Conservation (phyloP, 495 filamentous ascomycete genomes). For the Penicillium argentinense region DNA sequence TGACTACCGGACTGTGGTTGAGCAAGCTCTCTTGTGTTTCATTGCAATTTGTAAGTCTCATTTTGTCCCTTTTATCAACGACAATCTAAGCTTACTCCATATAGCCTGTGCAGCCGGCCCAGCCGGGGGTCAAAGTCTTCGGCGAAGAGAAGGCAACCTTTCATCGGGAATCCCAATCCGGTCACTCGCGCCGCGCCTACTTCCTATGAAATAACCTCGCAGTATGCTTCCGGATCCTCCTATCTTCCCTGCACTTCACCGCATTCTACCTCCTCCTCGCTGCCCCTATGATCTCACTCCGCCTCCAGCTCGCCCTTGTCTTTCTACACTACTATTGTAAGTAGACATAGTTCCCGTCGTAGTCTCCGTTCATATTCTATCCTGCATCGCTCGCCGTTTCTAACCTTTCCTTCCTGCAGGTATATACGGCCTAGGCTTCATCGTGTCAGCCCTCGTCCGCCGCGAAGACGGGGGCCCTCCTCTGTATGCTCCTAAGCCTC, state of each 20-base stretch:
- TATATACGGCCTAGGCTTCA: constrained; percentile 56
- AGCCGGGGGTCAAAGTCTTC: constrained; percentile 54
- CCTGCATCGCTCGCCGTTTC: neutral
- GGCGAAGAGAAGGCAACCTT: constrained; percentile 48
- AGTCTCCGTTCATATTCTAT: neutral
- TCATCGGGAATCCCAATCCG: constrained; percentile 50
- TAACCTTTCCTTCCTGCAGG: constrained; percentile 7
- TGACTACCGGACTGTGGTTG: constrained; percentile 46
- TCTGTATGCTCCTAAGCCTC: constrained; percentile 47
- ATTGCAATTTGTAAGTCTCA: constrained; percentile 47
- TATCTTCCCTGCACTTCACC: constrained; percentile 57
- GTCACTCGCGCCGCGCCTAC: constrained; percentile 55
- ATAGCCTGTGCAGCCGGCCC: constrained; percentile 46
- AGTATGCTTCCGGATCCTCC: constrained; percentile 45
- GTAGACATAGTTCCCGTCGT: neutral
- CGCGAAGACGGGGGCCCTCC: constrained; percentile 49
- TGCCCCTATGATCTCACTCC: constrained; percentile 48
- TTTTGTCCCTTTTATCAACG: neutral
- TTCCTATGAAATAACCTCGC: constrained; percentile 56
- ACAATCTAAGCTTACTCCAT: too few relatives aligned
- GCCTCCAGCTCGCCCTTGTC: constrained; percentile 43
- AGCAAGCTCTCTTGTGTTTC: constrained; percentile 48
- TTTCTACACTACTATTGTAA: constrained; percentile 54
- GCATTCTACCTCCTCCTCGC: constrained; percentile 49
- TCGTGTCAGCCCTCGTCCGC: constrained; percentile 47